phyloP scores from a whole-genome alignment of 2,329 filamentous ascomycete species.

The Ophiostoma pallidulum region DNA sequence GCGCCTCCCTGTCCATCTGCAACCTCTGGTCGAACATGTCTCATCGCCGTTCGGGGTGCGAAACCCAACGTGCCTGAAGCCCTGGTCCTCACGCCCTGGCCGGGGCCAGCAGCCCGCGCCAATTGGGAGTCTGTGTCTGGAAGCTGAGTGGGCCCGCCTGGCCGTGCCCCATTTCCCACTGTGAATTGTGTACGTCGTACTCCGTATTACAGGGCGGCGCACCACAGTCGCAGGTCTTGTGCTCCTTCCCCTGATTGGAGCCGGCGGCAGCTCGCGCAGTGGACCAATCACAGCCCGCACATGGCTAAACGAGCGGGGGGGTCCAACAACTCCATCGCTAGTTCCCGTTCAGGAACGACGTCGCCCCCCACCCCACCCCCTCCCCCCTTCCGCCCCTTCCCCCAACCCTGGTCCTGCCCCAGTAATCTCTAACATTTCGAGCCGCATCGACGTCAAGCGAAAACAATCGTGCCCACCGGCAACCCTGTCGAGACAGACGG shows the following conservation, averaged over 20 bases:
- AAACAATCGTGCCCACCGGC: slow-evolving; percentile 5
- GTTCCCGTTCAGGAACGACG: neutral
- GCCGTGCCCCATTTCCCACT: no score
- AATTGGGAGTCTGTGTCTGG: no score
- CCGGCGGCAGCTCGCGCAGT: neutral
- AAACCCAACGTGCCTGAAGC: slow-evolving; percentile 29
- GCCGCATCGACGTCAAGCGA: slow-evolving; percentile 21
- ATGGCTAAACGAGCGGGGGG: slow-evolving; percentile 2
- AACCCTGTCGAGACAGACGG: no score
- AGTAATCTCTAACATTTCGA: slow-evolving; percentile 19
- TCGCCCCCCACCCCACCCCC: no score
- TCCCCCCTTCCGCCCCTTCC: no score
- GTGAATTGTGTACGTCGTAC: no score
- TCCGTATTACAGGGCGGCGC: no score
- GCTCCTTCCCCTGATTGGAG: slow-evolving; percentile 3
- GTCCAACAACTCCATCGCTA: slow-evolving; percentile 1
- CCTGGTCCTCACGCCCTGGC: slow-evolving; percentile 15
- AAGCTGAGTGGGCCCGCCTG: no score
- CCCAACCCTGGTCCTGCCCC: neutral
- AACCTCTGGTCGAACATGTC: slow-evolving; percentile 12
- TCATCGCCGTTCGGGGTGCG: slow-evolving; percentile 28
- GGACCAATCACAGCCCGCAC: neutral
- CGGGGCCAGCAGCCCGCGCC: no score
- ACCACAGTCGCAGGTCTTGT: neutral
- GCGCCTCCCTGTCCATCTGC: slow-evolving; percentile 2